Evolutionary conservation across 176 grass and related monocot species (phyloP).

Genomic region (sorghum (Sorghum bicolor)): DNA sequence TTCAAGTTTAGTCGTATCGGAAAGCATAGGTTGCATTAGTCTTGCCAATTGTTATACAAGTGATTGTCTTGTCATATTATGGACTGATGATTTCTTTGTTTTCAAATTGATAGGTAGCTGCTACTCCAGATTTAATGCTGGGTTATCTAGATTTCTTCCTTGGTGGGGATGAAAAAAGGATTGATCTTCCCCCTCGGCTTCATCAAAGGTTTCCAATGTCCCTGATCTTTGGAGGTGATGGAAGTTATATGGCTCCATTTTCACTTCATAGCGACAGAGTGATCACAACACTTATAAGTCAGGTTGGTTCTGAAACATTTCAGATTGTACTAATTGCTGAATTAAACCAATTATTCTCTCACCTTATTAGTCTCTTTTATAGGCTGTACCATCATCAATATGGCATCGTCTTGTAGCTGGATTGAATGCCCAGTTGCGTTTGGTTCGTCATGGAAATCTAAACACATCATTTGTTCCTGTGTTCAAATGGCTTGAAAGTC

Average conservation of each 20-base stretch:
- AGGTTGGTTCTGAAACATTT: constrained; percentile 54
- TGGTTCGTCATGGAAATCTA: constrained; percentile 73
- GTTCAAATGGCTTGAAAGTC: constrained; percentile 80
- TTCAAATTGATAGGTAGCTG: constrained; percentile 63
- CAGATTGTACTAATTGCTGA: constrained; percentile 9
- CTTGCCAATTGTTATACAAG: neutral
- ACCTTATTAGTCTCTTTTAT: constrained; percentile 22
- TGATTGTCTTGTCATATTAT: constrained; percentile 21
- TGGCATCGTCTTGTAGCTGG: constrained; percentile 93
- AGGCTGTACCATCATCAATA: constrained; percentile 84
- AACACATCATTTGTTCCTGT: constrained; percentile 58
- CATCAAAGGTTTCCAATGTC: constrained; percentile 92
- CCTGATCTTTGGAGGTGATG: constrained; percentile 89
- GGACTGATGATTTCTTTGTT: constrained; percentile 12
- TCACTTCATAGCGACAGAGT: constrained; percentile 94
- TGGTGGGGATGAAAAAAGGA: constrained; percentile 90
- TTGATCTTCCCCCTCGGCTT: constrained; percentile 78
- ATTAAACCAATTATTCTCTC: constrained; percentile 7
- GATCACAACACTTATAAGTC: constrained; percentile 81
- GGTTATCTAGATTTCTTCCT: constrained; percentile 97
- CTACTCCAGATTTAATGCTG: constrained; percentile 91
- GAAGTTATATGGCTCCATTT: constrained; percentile 97
- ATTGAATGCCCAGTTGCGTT: constrained; percentile 82
- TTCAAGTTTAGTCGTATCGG: neutral
- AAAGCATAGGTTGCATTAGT: neutral